Base-by-base conservation (phyloP, 352 stramenopile species). In the Phytophthora nicotianae region DNA sequence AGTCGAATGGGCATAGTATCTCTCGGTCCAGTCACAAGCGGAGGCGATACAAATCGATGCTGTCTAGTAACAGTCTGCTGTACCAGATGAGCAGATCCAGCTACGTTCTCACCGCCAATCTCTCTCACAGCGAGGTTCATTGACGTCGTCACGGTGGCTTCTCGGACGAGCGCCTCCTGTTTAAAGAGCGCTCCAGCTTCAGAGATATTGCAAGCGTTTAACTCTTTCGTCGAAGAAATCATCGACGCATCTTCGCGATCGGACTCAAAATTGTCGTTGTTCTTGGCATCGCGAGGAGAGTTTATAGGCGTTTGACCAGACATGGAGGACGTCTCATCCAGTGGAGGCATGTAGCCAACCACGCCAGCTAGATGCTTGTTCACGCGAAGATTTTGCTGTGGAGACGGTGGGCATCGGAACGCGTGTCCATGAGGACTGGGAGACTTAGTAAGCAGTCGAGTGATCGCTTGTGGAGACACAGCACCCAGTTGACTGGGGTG, bases 291-390 rank as follows among this genome's bases (percentile, higher is more conserved):
- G 21, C 64, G 68, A 40, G 81, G 79, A 27, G 79, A 87, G 38
- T 50, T 79, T 16, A 75, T 53, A 4, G 81, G 78, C 0, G 78
- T 88, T 52, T 87, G 76, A 0, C 77, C 70, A 5, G 75, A 74
- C 49, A 88, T 61, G 8, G 77, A 79, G 14, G 73, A 76, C 0
- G 72, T 86, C 40, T 93, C 85, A 16, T 93, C 83, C 4, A 93
- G 68, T 4, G 77, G 77, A 8, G 82, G 83, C 85, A 93, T 93
- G 56, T 91, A 89, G 5, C 77, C 77, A 6, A 80, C 68, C 24
- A 74, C 64, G 4, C 65, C 58, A 10, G 60, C 65, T 4, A 72
- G 54, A 38, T 77, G 65, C 21, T 77, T 74, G 29, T 72, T 74
- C 11, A 67, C 61, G 20, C 50, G 50, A 57, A 72, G 48, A 37